These are phyloP conservation scores for Sordariomycetes sp. DNA, from an alignment of 2,329 filamentous ascomycete species.

Conservation along the genomic window DNA sequence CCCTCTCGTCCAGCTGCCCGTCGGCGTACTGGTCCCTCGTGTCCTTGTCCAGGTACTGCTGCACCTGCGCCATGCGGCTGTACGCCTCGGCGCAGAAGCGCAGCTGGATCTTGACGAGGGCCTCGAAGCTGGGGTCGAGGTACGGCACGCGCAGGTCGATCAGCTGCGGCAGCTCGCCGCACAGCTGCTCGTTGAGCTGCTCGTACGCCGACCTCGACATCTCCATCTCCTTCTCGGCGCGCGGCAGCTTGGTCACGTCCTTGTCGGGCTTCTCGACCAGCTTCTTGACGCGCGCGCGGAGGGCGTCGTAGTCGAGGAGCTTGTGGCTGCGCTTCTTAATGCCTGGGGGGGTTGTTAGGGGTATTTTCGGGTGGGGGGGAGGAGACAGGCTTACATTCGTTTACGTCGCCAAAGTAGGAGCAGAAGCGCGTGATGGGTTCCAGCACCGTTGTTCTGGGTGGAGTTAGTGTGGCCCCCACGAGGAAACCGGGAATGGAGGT, in stretches of 20 bases:
- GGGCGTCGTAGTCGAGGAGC: constrained; percentile 92
- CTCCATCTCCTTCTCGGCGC: constrained; percentile 91
- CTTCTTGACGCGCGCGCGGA: constrained; percentile 93
- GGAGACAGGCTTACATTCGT: constrained; percentile 59
- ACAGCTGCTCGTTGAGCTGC: constrained; percentile 92
- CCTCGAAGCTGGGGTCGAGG: constrained; percentile 92
- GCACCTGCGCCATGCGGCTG: constrained; percentile 95
- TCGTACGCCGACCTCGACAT: constrained; percentile 92
- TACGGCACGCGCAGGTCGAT: constrained; percentile 97
- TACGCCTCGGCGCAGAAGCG: constrained; percentile 98
- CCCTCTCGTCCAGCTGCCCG: constrained; percentile 79
- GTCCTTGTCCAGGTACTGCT: constrained; percentile 93
- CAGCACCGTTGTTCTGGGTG: constrained; percentile 68
- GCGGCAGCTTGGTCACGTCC: constrained; percentile 90
- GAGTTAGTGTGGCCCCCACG: constrained; percentile 8
- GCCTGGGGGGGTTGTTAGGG: constrained; percentile 29
- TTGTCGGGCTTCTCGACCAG: constrained; percentile 98
- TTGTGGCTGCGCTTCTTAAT: constrained; percentile 99
- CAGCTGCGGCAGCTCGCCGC: constrained; percentile 82
- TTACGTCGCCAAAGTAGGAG: constrained; percentile 97
- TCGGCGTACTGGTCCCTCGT: constrained; percentile 93
- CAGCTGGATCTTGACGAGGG: constrained; percentile 95
- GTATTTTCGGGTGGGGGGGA: constrained; percentile 4
- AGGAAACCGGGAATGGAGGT: neutral
- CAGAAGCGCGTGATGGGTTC: constrained; percentile 95